phyloP scores from a whole-genome alignment of 129 eudicot species.

The Chrysanthemum seticuspe region DNA sequence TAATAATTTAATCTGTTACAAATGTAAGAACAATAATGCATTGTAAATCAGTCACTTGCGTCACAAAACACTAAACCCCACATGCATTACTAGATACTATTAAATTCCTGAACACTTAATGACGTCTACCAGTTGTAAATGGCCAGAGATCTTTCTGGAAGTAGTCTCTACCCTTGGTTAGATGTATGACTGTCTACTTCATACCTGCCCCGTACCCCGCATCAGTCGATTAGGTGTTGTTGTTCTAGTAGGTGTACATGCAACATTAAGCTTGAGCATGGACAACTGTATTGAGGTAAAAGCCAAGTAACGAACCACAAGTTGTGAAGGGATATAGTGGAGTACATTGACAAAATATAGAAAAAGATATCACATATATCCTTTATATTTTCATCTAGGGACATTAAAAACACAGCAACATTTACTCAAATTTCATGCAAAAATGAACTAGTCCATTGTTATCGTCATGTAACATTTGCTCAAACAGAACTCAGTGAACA shows the following conservation, averaged over 20 bases:
- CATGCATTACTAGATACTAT: not conserved
- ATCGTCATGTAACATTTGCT: not conserved
- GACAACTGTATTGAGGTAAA: not conserved
- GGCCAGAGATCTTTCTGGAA: not conserved
- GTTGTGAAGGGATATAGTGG: not conserved
- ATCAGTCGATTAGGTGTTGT: too few relatives aligned
- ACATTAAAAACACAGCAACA: not conserved
- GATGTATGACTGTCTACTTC: too few relatives aligned
- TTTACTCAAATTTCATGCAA: not conserved
- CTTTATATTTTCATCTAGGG: not conserved
- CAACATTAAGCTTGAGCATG: not conserved
- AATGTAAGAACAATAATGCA: not conserved
- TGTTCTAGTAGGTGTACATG: not conserved
- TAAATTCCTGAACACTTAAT: not conserved
- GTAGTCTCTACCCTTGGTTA: not conserved
- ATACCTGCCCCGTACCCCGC: too few relatives aligned
- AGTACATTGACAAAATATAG: not conserved
- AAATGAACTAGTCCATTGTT: not conserved
- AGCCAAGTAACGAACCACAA: not conserved
- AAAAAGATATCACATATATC: not conserved
- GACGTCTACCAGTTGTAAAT: too few relatives aligned
- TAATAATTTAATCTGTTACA: not conserved
- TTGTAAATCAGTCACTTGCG: not conserved
- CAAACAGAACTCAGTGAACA: not conserved
- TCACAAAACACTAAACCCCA: not conserved